Conservation (phyloP, 2,329 filamentous ascomycete genomes). For the Ciborinia camelliae region DNA sequence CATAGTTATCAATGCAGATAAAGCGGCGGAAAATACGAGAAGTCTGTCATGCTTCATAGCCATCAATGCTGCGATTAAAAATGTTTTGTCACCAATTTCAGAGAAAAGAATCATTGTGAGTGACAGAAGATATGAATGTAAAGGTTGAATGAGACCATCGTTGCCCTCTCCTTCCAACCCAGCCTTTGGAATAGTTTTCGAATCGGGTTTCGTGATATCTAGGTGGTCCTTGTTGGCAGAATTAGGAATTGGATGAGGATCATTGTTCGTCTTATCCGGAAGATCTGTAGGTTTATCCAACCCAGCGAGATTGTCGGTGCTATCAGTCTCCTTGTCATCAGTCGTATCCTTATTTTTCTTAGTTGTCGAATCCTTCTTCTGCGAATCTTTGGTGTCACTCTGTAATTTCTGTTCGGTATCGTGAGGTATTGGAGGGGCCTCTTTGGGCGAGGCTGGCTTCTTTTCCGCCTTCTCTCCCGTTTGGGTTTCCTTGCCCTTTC, state of each 20-base stretch:
- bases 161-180: slow-evolving; percentile 44
- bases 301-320: slow-evolving; percentile 41
- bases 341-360: slow-evolving; percentile 36
- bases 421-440: slow-evolving; percentile 76
- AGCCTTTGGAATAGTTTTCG: slow-evolving; percentile 39
- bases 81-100: slow-evolving; percentile 97
- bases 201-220: slow-evolving; percentile 47
- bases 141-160: slow-evolving; percentile 67
- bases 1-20: slow-evolving; percentile 87
- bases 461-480: slow-evolving; percentile 66
- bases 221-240: slow-evolving; percentile 63
- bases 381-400: slow-evolving; percentile 35
- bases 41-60: slow-evolving; percentile 96
- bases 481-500: slow-evolving; percentile 63
- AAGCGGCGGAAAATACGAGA: slow-evolving; percentile 93
- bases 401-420: slow-evolving; percentile 70
- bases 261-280: slow-evolving; percentile 73
- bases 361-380: slow-evolving; percentile 40
- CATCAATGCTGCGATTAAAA: slow-evolving; percentile 95
- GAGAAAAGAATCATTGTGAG: slow-evolving; percentile 97
- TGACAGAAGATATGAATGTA: slow-evolving; percentile 87
- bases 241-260: slow-evolving; percentile 65
- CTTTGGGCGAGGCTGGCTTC: slow-evolving; percentile 79
- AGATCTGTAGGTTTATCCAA: slow-evolving; percentile 79
- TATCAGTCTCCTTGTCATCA: slow-evolving; percentile 37